Conservation (phyloP, 1,139 yeast species). For the Magnusiomyces fungicola region DNA sequence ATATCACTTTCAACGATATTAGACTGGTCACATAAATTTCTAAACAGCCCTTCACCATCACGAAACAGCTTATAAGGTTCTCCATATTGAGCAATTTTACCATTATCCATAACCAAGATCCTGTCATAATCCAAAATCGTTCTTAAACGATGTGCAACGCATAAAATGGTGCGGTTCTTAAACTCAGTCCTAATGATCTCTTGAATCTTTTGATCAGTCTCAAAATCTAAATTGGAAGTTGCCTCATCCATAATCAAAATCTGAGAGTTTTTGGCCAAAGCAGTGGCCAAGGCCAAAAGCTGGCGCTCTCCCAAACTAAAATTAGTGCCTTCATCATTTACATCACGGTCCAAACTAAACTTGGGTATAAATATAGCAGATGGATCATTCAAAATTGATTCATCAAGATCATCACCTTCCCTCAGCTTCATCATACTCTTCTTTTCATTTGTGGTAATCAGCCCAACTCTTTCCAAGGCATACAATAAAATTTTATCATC, state of each 20-base stretch:
- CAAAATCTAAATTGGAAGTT: slow-evolving; percentile 74
- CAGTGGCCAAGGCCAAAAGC: slow-evolving; percentile 66
- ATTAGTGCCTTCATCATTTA: slow-evolving; percentile 68
- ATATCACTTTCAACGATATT: slow-evolving; percentile 41
- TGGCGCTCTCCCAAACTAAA: slow-evolving; percentile 77
- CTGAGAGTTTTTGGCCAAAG: slow-evolving; percentile 59
- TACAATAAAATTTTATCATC: slow-evolving; percentile 51
- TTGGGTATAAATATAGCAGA: no score
- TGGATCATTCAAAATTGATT: no score
- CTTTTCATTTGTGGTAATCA: slow-evolving; percentile 41
- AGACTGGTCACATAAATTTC: slow-evolving; percentile 55
- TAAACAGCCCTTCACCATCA: slow-evolving; percentile 48
- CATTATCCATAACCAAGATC: slow-evolving; percentile 58
- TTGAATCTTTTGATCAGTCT: slow-evolving; percentile 67
- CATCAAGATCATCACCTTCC: slow-evolving; percentile 16
- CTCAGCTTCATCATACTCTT: slow-evolving; percentile 22
- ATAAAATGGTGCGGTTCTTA: slow-evolving; percentile 57
- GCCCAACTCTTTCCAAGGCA: slow-evolving; percentile 55
- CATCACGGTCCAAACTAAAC: slow-evolving; percentile 58
- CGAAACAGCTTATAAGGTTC: slow-evolving; percentile 38
- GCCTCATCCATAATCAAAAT: slow-evolving; percentile 75
- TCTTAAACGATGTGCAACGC: slow-evolving; percentile 72
- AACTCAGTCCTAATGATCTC: slow-evolving; percentile 56
- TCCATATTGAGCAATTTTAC: slow-evolving; percentile 54
- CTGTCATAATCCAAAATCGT: slow-evolving; percentile 61